phyloP scores from a whole-genome alignment of 257 asterid species.

The Przewalskia tangutica region DNA sequence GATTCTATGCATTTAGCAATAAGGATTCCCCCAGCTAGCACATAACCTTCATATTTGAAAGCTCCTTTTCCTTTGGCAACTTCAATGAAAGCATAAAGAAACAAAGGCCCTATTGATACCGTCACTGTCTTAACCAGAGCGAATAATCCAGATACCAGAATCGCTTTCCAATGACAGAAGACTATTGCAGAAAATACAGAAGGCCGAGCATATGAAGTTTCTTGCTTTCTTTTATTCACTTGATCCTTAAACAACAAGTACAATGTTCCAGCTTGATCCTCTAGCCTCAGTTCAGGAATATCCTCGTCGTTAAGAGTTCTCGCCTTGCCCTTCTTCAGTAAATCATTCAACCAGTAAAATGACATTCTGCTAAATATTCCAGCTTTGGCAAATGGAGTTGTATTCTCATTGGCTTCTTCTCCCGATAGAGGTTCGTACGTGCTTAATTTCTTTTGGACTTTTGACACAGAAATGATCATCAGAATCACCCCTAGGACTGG shows the following conservation, averaged over 20 bases:
- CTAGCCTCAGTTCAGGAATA: conserved; percentile 16
- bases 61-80: conserved; percentile 18
- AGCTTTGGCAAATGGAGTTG: conserved; percentile 22
- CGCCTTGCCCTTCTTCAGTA: conserved; percentile 23
- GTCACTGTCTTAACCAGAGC: conserved; percentile 19
- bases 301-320: conserved; percentile 16
- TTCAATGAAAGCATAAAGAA: conserved; percentile 27
- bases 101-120: conserved; percentile 21
- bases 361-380: conserved; percentile 12
- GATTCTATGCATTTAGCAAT: conserved; percentile 27
- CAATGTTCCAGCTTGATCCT: conserved; percentile 20
- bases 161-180: conserved; percentile 17
- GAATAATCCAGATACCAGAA: conserved; percentile 23
- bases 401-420: not conserved
- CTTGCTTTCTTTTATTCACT: not conserved
- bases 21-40: conserved; percentile 13
- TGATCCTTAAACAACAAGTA: conserved; percentile 16
- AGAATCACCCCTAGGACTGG: conserved; percentile 12
- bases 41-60: conserved; percentile 21
- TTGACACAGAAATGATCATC: not conserved
- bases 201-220: not conserved
- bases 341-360: conserved; percentile 26
- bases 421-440: conserved; percentile 7
- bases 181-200: conserved; percentile 12
- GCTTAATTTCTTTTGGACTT: not conserved